Percentiles rank a stretch among this genome's conserved stretches.
Conservation (phyloP, 108 stramenopile genomes). For the Cyclotella cryptica region DNA sequence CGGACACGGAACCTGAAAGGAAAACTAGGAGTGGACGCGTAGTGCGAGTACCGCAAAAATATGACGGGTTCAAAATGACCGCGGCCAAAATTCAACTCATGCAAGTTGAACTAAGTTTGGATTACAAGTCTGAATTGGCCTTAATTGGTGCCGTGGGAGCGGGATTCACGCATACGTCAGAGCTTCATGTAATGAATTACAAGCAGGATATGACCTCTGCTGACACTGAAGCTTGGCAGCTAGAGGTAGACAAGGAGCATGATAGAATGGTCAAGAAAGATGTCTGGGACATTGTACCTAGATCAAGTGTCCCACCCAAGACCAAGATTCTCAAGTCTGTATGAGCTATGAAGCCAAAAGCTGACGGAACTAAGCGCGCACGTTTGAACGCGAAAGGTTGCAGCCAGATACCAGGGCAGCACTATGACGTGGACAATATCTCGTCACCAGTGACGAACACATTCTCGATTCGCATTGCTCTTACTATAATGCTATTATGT, state of each 20-base stretch:
- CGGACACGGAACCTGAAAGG: not conserved
- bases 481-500: not conserved
- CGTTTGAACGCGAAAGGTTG: not conserved
- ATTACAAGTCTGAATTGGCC: not conserved
- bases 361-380: not conserved
- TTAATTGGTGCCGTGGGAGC: not conserved
- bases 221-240: conserved; percentile 28
- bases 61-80: too few species aligned
- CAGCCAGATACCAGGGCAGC: not conserved
- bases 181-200: conserved; percentile 38
- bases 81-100: too few species aligned
- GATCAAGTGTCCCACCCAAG: conserved; percentile 1
- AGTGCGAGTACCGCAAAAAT: too few species aligned
- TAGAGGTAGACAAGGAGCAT: conserved; percentile 40
- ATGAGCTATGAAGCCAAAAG: conserved; percentile 44
- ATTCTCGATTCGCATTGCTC: not conserved
- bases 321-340: conserved; percentile 1
- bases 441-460: not conserved
- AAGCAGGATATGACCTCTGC: conserved; percentile 29
- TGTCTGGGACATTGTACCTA: not conserved
- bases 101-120: too few species aligned
- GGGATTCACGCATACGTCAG: conserved; percentile 17
- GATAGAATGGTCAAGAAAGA: not conserved
- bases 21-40: not conserved
- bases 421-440: not conserved